phyloP scores from a whole-genome alignment of 75 land plant genomes.

The Picea sitchensis region DNA sequence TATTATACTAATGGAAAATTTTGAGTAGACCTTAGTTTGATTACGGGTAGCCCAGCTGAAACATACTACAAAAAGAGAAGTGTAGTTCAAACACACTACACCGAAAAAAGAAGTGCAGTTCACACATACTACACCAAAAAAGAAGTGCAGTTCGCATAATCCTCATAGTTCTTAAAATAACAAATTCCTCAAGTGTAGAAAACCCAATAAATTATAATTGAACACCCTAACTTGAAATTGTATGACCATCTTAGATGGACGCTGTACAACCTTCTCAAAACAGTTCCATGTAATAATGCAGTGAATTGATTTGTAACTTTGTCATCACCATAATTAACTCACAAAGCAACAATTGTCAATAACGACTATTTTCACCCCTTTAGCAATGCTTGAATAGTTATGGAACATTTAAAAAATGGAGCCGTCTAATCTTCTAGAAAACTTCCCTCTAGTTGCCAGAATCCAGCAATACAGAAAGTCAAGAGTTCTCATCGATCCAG shows the following conservation, averaged over 20 bases:
- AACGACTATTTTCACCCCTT: neutral
- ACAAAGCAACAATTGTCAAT: neutral
- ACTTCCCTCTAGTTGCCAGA: no score
- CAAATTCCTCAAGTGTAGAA: neutral
- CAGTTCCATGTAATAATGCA: no score
- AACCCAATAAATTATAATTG: neutral
- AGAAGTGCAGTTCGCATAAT: neutral
- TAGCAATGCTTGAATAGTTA: neutral
- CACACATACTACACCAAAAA: neutral
- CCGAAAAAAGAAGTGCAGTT: no score
- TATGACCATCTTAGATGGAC: neutral
- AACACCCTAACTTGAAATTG: neutral
- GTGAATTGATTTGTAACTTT: no score
- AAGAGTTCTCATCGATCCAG: no score
- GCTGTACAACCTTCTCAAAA: no score
- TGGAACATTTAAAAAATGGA: no score
- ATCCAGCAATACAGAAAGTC: no score
- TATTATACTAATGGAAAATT: no score
- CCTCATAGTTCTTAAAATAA: neutral
- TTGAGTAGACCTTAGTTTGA: neutral
- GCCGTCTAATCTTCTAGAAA: no score
- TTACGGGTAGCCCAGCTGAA: neutral
- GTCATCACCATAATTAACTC: neutral
- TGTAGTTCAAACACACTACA: neutral
- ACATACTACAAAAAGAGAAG: neutral